phyloP scores from a whole-genome alignment of 768 basidiomycete species.

The Boletus coccyginus region DNA sequence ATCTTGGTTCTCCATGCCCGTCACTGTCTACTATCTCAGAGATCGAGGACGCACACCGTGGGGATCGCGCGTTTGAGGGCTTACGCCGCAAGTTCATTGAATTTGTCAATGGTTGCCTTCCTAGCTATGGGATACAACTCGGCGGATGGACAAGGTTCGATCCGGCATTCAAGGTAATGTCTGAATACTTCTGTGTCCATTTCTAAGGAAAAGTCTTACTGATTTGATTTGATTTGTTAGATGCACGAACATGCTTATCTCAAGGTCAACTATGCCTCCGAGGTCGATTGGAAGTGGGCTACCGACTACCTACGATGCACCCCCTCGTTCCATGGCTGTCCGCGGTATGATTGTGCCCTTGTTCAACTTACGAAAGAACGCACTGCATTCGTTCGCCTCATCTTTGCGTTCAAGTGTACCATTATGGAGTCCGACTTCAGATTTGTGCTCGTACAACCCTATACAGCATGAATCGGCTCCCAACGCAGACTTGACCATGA shows the following conservation, averaged over 20 bases:
- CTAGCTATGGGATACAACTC: background rate
- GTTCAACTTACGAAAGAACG: background rate
- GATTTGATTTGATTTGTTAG: background rate
- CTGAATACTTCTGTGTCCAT: background rate
- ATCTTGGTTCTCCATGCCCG: background rate
- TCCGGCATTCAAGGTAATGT: background rate
- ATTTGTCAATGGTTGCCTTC: background rate
- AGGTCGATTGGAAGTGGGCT: conserved; percentile 22
- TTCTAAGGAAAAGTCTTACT: background rate
- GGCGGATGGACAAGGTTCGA: background rate
- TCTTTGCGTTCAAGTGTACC: background rate
- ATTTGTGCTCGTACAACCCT: conserved; percentile 5
- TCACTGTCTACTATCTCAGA: background rate
- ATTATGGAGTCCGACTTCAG: background rate
- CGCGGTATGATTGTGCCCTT: conserved; percentile 23
- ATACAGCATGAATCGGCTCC: background rate
- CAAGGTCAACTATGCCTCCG: background rate
- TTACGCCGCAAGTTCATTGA: background rate
- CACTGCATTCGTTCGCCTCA: background rate
- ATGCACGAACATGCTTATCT: background rate
- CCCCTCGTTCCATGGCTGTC: conserved; percentile 25
- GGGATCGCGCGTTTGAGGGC: background rate
- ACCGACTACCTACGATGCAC: conserved; percentile 29
- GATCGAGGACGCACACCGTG: background rate
- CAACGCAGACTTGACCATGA: background rate